Percentiles rank a stretch among this genome's conserved stretches.
Evolutionary conservation across 2,329 filamentous ascomycete species (phyloP).

Genomic region (Aaosphaeria arxii): DNA sequence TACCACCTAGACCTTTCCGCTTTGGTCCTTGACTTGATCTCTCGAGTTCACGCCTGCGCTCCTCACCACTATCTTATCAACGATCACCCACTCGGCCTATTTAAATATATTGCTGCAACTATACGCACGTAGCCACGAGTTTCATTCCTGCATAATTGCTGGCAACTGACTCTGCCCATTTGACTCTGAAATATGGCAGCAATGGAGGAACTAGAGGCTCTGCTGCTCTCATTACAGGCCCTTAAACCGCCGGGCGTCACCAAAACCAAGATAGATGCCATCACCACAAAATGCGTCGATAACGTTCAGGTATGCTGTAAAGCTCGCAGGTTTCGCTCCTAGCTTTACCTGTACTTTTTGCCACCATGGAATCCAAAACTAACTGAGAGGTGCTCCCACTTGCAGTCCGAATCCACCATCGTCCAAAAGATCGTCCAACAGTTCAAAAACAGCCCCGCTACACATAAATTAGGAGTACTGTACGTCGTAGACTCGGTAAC

Average conservation of each 20-base stretch:
- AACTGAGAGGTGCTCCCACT: constrained; percentile 5
- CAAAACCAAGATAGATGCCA: constrained; percentile 81
- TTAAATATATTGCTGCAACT: no score
- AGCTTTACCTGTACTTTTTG: no score
- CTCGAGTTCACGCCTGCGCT: constrained; percentile 16
- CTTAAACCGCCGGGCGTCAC: constrained; percentile 94
- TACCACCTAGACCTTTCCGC: constrained; percentile 25
- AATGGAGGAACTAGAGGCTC: constrained; percentile 86
- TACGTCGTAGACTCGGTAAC: constrained; percentile 99
- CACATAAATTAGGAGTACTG: constrained; percentile 97
- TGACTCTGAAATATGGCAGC: constrained; percentile 55
- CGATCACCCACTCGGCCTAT: no score
- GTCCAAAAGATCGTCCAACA: constrained; percentile 96
- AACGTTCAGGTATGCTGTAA: constrained; percentile 29
- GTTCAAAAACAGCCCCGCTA: constrained; percentile 90
- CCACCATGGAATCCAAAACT: no score
- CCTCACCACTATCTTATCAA: constrained; percentile 10
- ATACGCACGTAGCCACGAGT: neutral
- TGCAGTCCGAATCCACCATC: constrained; percentile 86
- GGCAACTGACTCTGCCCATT: neutral
- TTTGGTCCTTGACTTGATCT: constrained; percentile 18
- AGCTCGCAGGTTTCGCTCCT: constrained; percentile 9
- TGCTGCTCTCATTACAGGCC: constrained; percentile 85
- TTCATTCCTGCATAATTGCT: neutral
- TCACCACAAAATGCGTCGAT: constrained; percentile 82